A percentile compares a stretch with the other conserved stretches of the same genome.
Evolutionary conservation across 2,329 filamentous ascomycete species (phyloP).

Genomic region (Colletotrichum graminicola): DNA sequence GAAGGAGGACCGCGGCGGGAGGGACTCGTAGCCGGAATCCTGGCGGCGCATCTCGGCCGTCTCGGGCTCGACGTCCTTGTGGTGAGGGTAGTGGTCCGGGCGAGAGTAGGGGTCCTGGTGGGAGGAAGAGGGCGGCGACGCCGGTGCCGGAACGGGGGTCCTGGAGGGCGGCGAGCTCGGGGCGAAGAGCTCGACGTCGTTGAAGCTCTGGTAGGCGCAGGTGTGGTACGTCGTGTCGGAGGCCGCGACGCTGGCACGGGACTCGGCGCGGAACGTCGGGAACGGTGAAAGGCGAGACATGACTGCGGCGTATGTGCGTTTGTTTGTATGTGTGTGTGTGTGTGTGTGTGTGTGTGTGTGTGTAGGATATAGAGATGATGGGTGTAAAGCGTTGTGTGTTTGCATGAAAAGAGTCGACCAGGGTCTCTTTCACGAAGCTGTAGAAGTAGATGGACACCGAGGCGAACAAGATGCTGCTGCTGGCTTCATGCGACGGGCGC

Average conservation of each 20-base stretch:
- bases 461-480: not conserved
- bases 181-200: slow-evolving; percentile 62
- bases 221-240: slow-evolving; percentile 62
- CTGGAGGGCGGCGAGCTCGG: slow-evolving; percentile 49
- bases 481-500: not conserved
- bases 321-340: not conserved
- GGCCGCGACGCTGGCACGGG: slow-evolving; percentile 57
- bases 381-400: not conserved
- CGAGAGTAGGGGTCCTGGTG: slow-evolving; percentile 35
- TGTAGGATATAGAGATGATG: not conserved
- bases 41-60: slow-evolving; percentile 63
- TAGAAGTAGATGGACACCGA: not conserved
- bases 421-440: not conserved
- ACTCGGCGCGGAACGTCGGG: slow-evolving; percentile 47
- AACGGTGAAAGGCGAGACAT: slow-evolving; percentile 42
- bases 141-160: slow-evolving; percentile 41
- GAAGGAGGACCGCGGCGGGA: slow-evolving; percentile 55
- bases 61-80: slow-evolving; percentile 44
- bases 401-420: not conserved
- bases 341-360: not conserved
- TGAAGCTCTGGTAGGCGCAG: slow-evolving; percentile 60
- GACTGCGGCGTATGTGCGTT: not conserved
- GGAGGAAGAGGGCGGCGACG: slow-evolving; percentile 40
- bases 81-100: slow-evolving; percentile 35
- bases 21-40: slow-evolving; percentile 71